Percentiles rank a stretch among this genome's conserved stretches.
These are phyloP conservation scores for Podila clonocystis DNA, from an alignment of 192 early-diverging fungal species.

Conservation along the genomic window DNA sequence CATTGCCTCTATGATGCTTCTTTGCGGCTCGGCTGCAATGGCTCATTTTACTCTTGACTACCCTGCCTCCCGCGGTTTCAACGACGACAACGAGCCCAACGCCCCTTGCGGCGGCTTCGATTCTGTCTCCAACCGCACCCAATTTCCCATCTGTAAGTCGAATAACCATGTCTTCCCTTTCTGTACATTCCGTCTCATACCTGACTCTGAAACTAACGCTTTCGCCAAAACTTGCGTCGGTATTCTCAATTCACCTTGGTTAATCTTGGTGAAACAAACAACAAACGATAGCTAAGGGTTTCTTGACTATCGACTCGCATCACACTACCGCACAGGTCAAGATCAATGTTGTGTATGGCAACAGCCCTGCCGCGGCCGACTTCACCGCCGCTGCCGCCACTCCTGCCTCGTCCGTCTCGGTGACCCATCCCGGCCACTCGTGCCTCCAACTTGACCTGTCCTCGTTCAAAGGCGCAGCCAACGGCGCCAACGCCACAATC, in stretches of 20 bases:
- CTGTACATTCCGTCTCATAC: no score
- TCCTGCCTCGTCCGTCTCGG: constrained; percentile 17
- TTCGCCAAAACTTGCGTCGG: no score
- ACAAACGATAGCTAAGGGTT: constrained; percentile 42
- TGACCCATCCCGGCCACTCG: constrained; percentile 45
- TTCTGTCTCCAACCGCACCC: constrained; percentile 38
- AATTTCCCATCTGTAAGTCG: constrained; percentile 58
- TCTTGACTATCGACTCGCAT: constrained; percentile 52
- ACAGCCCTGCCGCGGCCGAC: constrained; percentile 53
- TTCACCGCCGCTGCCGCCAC: constrained; percentile 41
- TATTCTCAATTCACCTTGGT: no score
- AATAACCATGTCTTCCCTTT: not conserved
- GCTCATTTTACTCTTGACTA: constrained; percentile 62
- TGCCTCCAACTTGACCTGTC: constrained; percentile 56
- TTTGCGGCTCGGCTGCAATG: constrained; percentile 43
- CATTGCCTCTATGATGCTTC: constrained; percentile 33
- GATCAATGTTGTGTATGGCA: constrained; percentile 51
- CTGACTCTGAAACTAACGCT: no score
- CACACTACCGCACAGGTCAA: constrained; percentile 53
- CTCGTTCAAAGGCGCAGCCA: constrained; percentile 32
- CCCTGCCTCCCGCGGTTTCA: constrained; percentile 57
- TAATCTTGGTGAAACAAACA: not conserved
- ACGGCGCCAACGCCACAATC: constrained; percentile 63
- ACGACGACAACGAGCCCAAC: constrained; percentile 52
- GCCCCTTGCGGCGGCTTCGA: constrained; percentile 63